Percentiles rank a stretch among this genome's conserved stretches.
phyloP scores from a whole-genome alignment of 805 yeast genomes.

The Starmera caribaea region DNA sequence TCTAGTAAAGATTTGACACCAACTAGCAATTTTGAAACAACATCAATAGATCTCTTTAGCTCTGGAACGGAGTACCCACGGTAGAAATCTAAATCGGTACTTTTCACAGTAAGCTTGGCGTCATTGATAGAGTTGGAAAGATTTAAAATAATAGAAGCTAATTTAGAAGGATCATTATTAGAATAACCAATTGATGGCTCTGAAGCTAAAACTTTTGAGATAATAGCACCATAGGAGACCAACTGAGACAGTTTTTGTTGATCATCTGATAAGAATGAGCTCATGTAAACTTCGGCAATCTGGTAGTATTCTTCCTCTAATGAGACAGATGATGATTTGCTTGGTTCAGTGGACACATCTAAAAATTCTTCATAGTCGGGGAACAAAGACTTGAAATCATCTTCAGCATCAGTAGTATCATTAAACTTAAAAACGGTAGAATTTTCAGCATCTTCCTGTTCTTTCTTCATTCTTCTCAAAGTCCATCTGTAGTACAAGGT shows the following conservation, averaged over 20 bases:
- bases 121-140: conserved; percentile 24
- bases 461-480: conserved; percentile 53
- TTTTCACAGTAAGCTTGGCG: conserved; percentile 15
- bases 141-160: conserved; percentile 26
- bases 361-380: conserved; percentile 77
- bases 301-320: conserved; percentile 37
- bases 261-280: conserved; percentile 24
- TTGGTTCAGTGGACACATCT: conserved; percentile 22
- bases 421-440: conserved; percentile 56
- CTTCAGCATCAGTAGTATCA: conserved; percentile 62
- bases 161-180: conserved; percentile 17
- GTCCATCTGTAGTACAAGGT: conserved; percentile 77
- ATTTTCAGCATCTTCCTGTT: conserved; percentile 50
- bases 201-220: conserved; percentile 19
- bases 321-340: conserved; percentile 10
- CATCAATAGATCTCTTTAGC: conserved; percentile 44
- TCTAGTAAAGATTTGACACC: conserved; percentile 37
- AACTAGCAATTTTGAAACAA: conserved; percentile 35
- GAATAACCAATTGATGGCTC: neutral
- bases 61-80: conserved; percentile 51
- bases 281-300: conserved; percentile 41
- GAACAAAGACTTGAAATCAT: conserved; percentile 72
- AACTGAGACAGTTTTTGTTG: conserved; percentile 17
- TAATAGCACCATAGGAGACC: conserved; percentile 31
- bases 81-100: conserved; percentile 49